Conservation (phyloP, 2,329 filamentous ascomycete species). For the Stylonectria norvegica region DNA sequence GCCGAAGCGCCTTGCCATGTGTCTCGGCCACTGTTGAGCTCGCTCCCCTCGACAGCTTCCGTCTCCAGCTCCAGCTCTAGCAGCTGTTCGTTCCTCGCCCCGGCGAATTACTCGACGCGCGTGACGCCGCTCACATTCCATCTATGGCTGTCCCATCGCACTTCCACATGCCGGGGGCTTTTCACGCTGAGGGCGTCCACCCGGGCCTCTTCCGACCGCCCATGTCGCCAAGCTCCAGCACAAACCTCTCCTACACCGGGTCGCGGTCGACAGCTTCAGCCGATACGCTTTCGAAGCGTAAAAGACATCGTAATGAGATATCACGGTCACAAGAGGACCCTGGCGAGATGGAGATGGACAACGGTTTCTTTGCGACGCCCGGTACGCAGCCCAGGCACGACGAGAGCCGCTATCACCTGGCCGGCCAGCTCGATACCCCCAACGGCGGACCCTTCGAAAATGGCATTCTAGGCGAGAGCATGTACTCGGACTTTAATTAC, state of each 20-base stretch:
- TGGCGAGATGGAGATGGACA: conserved; percentile 15
- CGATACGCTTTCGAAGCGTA: conserved; percentile 41
- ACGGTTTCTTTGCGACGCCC: conserved; percentile 22
- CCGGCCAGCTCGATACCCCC: conserved; percentile 52
- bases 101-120: neutral
- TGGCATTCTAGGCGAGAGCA: conserved; percentile 48
- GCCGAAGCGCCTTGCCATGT: conserved; percentile 19
- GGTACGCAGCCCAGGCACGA: conserved; percentile 13
- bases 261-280: conserved; percentile 17
- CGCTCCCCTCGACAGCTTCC: conserved; percentile 9
- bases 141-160: conserved; percentile 29
- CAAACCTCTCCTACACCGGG: conserved; percentile 35
- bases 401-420: conserved; percentile 44
- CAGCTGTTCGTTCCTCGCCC: conserved; percentile 4
- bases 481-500: conserved; percentile 57
- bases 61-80: conserved; percentile 10
- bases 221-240: conserved; percentile 39
- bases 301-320: conserved; percentile 37
- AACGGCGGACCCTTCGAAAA: conserved; percentile 30
- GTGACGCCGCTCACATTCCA: conserved; percentile 4
- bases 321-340: conserved; percentile 22
- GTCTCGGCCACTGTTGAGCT: conserved; percentile 27
- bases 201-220: conserved; percentile 48
- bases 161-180: conserved; percentile 37
- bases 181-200: conserved; percentile 38